A percentile compares a stretch with the other conserved stretches of the same genome.
These are phyloP conservation scores for Musa schizocarpa DNA, from an alignment of 176 grass and related monocot genomes.

Conservation along the genomic window DNA sequence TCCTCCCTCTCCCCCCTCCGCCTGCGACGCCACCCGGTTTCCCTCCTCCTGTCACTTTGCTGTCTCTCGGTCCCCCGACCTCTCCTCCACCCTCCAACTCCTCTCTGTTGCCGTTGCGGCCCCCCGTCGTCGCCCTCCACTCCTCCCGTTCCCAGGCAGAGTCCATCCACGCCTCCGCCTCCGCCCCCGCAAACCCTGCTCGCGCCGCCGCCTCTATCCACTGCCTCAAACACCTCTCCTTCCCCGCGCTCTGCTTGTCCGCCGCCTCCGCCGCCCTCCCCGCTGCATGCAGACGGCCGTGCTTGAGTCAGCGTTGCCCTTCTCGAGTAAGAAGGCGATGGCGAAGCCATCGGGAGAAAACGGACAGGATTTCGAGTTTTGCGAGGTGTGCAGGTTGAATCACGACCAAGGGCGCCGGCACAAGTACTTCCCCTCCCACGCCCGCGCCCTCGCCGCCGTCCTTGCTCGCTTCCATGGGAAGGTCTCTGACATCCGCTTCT, in stretches of 20 bases:
- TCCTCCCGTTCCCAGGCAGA: conserved; percentile 14
- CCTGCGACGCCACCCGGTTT: conserved; percentile 17
- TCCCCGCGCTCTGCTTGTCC: conserved; percentile 11
- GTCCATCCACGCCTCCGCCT: conserved; percentile 13
- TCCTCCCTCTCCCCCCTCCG: not conserved
- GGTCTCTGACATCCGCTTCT: conserved; percentile 48
- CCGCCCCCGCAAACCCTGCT: conserved; percentile 46
- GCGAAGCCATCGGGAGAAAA: not conserved
- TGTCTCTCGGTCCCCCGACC: conserved; percentile 25
- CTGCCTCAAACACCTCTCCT: conserved; percentile 1
- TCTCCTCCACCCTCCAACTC: conserved; percentile 29
- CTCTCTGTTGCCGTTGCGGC: conserved; percentile 8
- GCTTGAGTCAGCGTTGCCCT: not conserved
- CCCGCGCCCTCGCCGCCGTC: conserved; percentile 25
- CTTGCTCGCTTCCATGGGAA: conserved; percentile 61
- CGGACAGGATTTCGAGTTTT: conserved; percentile 37
- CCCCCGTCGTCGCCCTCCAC: not conserved
- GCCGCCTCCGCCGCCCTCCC: not conserved
- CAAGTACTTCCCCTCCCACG: conserved; percentile 51
- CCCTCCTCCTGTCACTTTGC: conserved; percentile 5
- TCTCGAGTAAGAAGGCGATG: not conserved
- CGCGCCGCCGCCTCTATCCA: not conserved
- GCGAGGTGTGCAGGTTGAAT: conserved; percentile 64
- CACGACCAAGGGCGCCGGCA: conserved; percentile 76
- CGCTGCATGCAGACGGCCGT: not conserved